Base-by-base conservation (phyloP, 768 basidiomycete genomes). In the Auriculariales sp. region DNA sequence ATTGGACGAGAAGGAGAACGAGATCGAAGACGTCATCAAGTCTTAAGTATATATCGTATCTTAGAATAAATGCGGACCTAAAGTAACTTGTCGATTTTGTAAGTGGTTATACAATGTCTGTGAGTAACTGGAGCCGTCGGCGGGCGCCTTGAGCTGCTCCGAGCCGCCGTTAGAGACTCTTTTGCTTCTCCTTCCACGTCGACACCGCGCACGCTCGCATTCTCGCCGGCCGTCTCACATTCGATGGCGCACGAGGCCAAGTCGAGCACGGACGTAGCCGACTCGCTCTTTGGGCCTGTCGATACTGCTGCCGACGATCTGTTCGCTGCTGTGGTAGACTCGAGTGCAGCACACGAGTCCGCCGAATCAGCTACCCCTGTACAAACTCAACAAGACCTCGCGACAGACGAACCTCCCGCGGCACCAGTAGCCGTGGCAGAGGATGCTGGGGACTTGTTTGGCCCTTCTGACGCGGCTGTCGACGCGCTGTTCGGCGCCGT, bases 231-330 rank as follows among this genome's bases (percentile, higher is more conserved):
- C 22, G 22, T 36, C n/a, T 22, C 15, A 10, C 15, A 4, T 9
- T 12, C 39, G 22, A 44, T 44, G 39, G 39, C 39, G 19, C 22
- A 44, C 39, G 10, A 44, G 9, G 7, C 39, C 39, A 44, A 44
- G 6, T 25, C 22, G 39, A 44, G 39, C 39, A 44, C 81, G 50
- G 83, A 86, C 69, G 79, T 83, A 56, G 87, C 87, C 30, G 81
- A 85, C 47, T 79, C 83, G 51, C 80, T 90, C 42, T 90, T 90
- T 69, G 83, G 78, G 53, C 65, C 74, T 48, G 75, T 75, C 28
- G 81, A 54, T 39, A 34, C 85, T 59, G 59, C 75, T 47, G 67
- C 66, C 15, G 68, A 73, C 28, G 81, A 84, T 65, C 75, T 75
- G 48, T 83, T 83, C 66, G 74, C 80, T 25, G 22, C 39, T 11